Percentiles rank a stretch among this genome's conserved stretches.
phyloP scores from a whole-genome alignment of 2,329 filamentous ascomycete species.

The Xylaria hypoxylon region DNA sequence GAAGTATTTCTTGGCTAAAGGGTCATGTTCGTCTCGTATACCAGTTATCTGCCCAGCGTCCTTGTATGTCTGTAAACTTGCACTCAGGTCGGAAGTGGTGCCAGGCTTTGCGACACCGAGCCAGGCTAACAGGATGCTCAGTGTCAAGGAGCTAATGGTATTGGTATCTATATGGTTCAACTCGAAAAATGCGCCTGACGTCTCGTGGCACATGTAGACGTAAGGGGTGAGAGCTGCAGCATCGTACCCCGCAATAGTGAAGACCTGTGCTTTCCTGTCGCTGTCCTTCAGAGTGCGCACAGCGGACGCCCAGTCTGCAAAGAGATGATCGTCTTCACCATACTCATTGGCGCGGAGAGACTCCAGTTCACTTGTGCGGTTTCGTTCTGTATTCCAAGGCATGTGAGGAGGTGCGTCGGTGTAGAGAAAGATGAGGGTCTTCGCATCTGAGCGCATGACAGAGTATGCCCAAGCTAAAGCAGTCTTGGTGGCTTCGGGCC shows the following conservation, averaged over 20 bases:
- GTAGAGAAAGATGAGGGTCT: slow-evolving; percentile 62
- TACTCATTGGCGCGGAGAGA: neutral
- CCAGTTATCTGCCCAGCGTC: neutral
- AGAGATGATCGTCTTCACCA: neutral
- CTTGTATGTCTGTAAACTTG: slow-evolving; percentile 1
- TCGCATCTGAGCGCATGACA: slow-evolving; percentile 60
- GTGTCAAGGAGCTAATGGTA: slow-evolving; percentile 46
- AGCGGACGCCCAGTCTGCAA: slow-evolving; percentile 8
- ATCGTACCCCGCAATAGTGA: slow-evolving; percentile 2
- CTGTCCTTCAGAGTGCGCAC: slow-evolving; percentile 1
- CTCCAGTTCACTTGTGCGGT: neutral
- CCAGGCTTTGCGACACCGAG: slow-evolving; percentile 49
- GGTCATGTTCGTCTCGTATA: neutral
- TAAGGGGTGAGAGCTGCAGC: slow-evolving; percentile 50
- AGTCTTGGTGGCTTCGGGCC: slow-evolving; percentile 62
- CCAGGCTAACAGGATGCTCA: slow-evolving; percentile 48
- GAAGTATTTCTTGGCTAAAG: neutral
- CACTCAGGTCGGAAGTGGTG: slow-evolving; percentile 25
- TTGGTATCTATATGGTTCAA: slow-evolving; percentile 44
- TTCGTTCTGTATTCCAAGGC: slow-evolving; percentile 39
- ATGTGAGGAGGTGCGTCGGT: slow-evolving; percentile 60
- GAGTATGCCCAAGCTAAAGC: slow-evolving; percentile 59
- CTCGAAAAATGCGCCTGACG: slow-evolving; percentile 56
- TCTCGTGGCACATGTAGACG: slow-evolving; percentile 57
- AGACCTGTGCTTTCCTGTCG: slow-evolving; percentile 7